Evolutionary conservation across 805 yeast species (phyloP), one percentile per base, ranked within the genome.

Genomic region (Priceomyces fermenticarens): DNA sequence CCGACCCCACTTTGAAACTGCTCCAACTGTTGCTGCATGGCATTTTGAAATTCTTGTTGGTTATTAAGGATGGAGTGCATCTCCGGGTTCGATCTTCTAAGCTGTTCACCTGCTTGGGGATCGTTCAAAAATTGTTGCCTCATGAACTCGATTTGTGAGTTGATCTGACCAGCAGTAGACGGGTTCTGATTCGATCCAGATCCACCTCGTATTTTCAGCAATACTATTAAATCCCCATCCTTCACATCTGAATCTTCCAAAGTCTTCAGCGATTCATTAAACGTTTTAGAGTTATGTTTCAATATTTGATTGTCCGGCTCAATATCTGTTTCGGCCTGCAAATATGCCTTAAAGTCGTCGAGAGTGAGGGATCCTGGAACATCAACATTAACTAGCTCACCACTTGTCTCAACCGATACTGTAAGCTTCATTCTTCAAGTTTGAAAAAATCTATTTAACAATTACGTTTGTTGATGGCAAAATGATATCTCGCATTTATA

Each of bases 241-340:
- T 58, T 60, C 15, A 83, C 53, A 0, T 75, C 77, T 33, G 78
- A 57, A 10, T 71, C 71, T 10, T 60, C 57, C 35, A 89, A 61
- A 1, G 78, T 62, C 35, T 56, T 58, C 3, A 55, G 37, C 3
- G 34, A 31, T 12, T 43, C 51, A 2, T 49, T 41, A 28, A 86
- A 49, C 4, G 61, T 52, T 17, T 63, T 63, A 43, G 75, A 74
- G 46, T 81, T 73, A 50, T 67, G 67, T 15, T 67, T 55, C 35
- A 88, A 51, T n/a, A 67, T 58, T 53, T 83, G 85, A 11, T 62
- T 51, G 0, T 56, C 51, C 3, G 73, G 62, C 9, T 67, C 63
- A 38, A 83, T 72, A 10, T 68, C 73, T 7, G 88, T 74, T 53
- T 88, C 96, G 1, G 83, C 79, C 45, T 82, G 83, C 8, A 89